These are phyloP conservation scores for Fusarium sp. DNA, from an alignment of 2,329 filamentous ascomycete genomes.

Conservation along the genomic window DNA sequence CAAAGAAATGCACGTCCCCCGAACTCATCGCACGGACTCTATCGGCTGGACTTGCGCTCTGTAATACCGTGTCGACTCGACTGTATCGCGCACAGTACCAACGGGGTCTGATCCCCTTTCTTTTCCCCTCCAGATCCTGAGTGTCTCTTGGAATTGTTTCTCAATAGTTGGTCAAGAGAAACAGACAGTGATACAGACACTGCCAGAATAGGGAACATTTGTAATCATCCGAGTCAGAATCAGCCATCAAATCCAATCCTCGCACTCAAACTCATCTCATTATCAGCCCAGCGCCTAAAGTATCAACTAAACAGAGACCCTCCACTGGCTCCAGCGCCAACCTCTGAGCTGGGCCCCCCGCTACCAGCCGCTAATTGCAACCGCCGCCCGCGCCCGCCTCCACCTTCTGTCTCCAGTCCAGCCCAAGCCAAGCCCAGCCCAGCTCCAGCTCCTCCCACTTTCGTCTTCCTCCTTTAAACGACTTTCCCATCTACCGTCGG, in stretches of 20 bases:
- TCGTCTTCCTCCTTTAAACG: slow-evolving; percentile 41
- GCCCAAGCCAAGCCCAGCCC: neutral
- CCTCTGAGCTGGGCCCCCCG: slow-evolving; percentile 27
- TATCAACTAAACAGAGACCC: slow-evolving; percentile 31
- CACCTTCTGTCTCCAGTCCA: slow-evolving; percentile 22
- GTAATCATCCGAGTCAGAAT: slow-evolving; percentile 1
- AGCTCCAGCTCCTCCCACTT: slow-evolving; percentile 10
- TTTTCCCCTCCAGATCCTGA: slow-evolving; percentile 27
- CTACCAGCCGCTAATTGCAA: slow-evolving; percentile 36
- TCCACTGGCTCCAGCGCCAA: slow-evolving; percentile 29
- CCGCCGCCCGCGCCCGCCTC: slow-evolving; percentile 34
- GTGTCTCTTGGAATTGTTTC: neutral
- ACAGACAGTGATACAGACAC: neutral
- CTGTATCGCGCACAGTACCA: slow-evolving; percentile 22
- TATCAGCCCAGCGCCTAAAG: slow-evolving; percentile 33
- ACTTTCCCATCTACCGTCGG: slow-evolving; percentile 36
- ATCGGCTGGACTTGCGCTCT: slow-evolving; percentile 18
- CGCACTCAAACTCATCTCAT: neutral
- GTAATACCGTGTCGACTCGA: slow-evolving; percentile 33
- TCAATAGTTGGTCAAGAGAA: neutral
- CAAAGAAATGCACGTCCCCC: slow-evolving; percentile 40
- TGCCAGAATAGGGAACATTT: neutral
- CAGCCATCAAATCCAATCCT: slow-evolving; percentile 6
- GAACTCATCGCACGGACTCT: slow-evolving; percentile 38
- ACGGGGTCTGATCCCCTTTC: slow-evolving; percentile 34